Evolutionary conservation across 352 stramenopile genomes (phyloP), one percentile per base, ranked within the genome.

Genomic region (Globisporangium parvum): DNA sequence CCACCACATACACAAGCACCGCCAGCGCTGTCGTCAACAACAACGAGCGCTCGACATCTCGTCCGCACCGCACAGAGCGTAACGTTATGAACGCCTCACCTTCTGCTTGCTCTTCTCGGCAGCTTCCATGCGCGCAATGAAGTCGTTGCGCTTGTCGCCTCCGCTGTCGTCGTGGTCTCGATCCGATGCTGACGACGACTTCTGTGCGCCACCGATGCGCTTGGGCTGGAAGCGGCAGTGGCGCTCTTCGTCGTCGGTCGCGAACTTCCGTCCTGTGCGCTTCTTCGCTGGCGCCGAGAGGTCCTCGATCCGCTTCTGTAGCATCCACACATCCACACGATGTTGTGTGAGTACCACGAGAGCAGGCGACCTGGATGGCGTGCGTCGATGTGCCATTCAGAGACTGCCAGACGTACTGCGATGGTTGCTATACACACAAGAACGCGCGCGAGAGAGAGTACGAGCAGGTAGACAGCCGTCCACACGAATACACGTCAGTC

Each of bases 81-180:
- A 21, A 21, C 14, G 11, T 18, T 37, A 17, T 26, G 20, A 50
- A 21, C 45, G 17, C 63, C 47, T 45, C n/a, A 88, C 81, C 75
- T 91, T 90, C 58, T 83, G 80, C 12, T 77, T 74, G 60, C 89
- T 92, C 44, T 69, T 75, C 65, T 93, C 84, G 11, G 78, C 73
- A 18, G 80, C 80, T 51, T 93, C 81, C 81, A 91, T 93, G 0
- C 84, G 67, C 46, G 77, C 71, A 39, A 93, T 74, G 49, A 92
- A 92, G 21, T 74, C 71, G 39, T 60, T 65, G 2, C 50, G 49
- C 2, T 40, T 46, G 4, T 44, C 40, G 20, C 37, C 18, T 48
- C 64, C 67, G 23, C 50, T 55, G 2, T 63, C 65, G 15, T 59
- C 63, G 20, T 53, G 54, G 11, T 59, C 60, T 18, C 71, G 69